Percentiles rank a stretch among this genome's conserved stretches.
These are phyloP conservation scores for Starmerella sp. DNA, from an alignment of 805 yeast genomes.

Conservation along the genomic window DNA sequence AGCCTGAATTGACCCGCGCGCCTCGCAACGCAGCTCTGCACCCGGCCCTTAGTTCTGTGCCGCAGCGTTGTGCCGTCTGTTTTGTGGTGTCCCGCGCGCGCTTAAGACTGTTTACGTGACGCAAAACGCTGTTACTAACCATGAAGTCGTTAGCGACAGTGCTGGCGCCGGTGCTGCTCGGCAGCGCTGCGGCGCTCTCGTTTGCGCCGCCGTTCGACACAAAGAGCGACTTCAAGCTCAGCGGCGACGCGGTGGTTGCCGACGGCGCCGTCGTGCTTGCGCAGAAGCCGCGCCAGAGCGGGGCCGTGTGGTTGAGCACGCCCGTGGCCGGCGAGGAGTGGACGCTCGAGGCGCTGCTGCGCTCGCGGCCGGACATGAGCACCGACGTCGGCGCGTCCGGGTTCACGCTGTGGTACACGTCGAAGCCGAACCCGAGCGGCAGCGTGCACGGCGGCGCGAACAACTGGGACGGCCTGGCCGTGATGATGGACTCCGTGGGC, in stretches of 20 bases:
- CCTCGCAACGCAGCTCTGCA: too few species aligned
- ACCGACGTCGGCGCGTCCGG: conserved; percentile 27
- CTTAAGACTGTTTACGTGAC: conserved; percentile 1
- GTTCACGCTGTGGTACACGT: conserved; percentile 31
- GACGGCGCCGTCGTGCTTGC: conserved; percentile 19
- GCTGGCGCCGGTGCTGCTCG: conserved; percentile 1
- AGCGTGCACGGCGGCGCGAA: conserved; percentile 32
- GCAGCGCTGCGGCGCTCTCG: conserved; percentile 1
- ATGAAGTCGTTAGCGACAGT: not conserved
- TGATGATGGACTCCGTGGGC: conserved; percentile 30
- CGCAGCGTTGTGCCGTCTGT: not conserved
- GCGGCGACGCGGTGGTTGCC: conserved; percentile 14
- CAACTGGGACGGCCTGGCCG: conserved; percentile 33
- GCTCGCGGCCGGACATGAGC: conserved; percentile 17
- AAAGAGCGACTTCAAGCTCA: conserved; percentile 8
- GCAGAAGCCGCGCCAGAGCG: conserved; percentile 14
- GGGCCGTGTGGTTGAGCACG: conserved; percentile 29
- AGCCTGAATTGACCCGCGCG: too few species aligned
- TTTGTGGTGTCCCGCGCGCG: too few species aligned
- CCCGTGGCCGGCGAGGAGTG: conserved; percentile 27
- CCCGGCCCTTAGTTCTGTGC: too few species aligned
- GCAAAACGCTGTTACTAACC: not conserved
- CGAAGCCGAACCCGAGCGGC: conserved; percentile 24
- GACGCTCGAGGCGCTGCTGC: conserved; percentile 30
- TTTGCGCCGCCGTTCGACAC: conserved; percentile 15